Percentiles rank a stretch among this genome's conserved stretches.
Evolutionary conservation across 1,139 yeast species (phyloP).

Genomic region (Pneumocystis oryctolagi): DNA sequence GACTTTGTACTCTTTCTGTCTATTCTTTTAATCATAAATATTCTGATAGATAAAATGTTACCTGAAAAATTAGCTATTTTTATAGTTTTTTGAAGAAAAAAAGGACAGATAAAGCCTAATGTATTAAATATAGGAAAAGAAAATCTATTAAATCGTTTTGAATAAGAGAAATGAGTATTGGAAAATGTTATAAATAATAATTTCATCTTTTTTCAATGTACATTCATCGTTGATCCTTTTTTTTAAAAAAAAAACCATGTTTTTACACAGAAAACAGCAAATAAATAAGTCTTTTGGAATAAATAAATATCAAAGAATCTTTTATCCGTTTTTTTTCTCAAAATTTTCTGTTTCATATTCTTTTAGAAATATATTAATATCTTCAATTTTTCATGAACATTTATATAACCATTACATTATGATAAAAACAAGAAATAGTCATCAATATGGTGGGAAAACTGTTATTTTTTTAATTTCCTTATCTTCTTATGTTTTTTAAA

Average conservation of each 20-base stretch:
- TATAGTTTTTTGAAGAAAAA: not conserved
- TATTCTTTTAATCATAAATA: not conserved
- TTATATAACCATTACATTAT: not conserved
- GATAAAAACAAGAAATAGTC: not conserved
- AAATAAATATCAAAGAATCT: not conserved
- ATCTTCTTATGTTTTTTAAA: not conserved
- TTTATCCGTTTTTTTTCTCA: not conserved
- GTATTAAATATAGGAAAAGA: not conserved
- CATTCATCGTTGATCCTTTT: too few species aligned
- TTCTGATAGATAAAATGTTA: not conserved
- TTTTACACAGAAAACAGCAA: not conserved
- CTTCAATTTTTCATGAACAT: not conserved
- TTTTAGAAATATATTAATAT: not conserved
- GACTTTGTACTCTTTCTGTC: not conserved
- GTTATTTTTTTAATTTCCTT: not conserved
- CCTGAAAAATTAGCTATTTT: not conserved
- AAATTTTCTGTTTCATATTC: not conserved
- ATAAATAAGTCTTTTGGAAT: not conserved
- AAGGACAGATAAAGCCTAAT: not conserved
- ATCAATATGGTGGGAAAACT: conserved; percentile 4
- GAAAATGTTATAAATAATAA: not conserved
- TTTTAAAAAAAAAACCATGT: not conserved
- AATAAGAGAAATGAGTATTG: not conserved
- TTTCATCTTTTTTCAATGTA: not conserved
- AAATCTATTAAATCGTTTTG: not conserved